Conservation (phyloP, 2,329 filamentous ascomycete genomes). For the Allantophomopsis lycopodina region DNA sequence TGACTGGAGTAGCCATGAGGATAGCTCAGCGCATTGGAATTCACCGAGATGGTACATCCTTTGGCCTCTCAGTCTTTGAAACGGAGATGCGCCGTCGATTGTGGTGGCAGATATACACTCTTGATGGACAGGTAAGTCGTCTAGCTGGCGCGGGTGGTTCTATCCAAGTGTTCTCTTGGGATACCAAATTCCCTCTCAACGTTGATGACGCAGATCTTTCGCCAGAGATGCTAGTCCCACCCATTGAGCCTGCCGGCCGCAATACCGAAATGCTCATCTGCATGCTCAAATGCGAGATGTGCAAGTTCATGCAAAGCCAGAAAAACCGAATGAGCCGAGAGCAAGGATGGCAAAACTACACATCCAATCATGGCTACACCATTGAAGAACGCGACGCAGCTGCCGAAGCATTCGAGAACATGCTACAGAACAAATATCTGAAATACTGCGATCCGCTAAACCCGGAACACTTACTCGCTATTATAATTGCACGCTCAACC, state of each 20-base stretch:
- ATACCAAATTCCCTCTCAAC: constrained; percentile 34
- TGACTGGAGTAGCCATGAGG: constrained; percentile 31
- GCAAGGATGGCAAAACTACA: not conserved
- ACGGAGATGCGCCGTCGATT: constrained; percentile 44
- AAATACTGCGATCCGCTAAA: constrained; percentile 25
- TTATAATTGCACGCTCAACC: constrained; percentile 13
- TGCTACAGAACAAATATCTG: constrained; percentile 23
- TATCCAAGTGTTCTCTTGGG: constrained; percentile 26
- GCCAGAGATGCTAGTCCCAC: constrained; percentile 25
- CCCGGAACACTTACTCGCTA: constrained; percentile 20
- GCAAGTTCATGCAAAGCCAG: not conserved
- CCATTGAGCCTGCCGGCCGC: constrained; percentile 22
- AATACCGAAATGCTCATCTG: constrained; percentile 30
- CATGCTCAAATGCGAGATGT: constrained; percentile 16
- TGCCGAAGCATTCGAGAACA: constrained; percentile 20
- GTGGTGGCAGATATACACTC: constrained; percentile 49
- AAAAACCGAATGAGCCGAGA: no score
- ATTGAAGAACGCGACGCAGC: constrained; percentile 14
- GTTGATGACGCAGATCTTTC: constrained; percentile 37
- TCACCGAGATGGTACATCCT: constrained; percentile 25
- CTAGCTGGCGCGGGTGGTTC: constrained; percentile 33
- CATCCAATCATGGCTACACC: not conserved
- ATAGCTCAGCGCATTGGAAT: constrained; percentile 35
- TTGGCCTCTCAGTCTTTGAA: constrained; percentile 29
- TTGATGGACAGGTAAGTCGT: constrained; percentile 41